A percentile compares a stretch with the other conserved stretches of the same genome.
Conservation (phyloP, 1,284 basidiomycete genomes). For the Fereydounia khargensis region DNA sequence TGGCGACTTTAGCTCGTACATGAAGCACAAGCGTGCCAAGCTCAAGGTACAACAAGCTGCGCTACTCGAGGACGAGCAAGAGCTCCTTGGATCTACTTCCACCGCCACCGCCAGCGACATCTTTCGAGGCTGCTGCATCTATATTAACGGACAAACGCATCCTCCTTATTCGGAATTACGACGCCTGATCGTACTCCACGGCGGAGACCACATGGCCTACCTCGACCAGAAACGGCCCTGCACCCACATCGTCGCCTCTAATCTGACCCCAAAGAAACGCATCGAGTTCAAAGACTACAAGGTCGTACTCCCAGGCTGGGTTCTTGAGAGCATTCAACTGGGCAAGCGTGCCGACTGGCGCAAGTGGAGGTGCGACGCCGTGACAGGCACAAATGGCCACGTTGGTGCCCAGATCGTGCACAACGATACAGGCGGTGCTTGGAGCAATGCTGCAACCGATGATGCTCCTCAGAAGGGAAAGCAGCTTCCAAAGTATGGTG, state of each 20-base stretch:
- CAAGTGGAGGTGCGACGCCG: conserved; percentile 36
- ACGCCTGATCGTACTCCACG: conserved; percentile 75
- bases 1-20: conserved; percentile 80
- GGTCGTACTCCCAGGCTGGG: conserved; percentile 82
- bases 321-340: conserved; percentile 71
- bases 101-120: conserved; percentile 11
- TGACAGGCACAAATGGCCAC: conserved; percentile 18
- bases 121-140: conserved; percentile 46
- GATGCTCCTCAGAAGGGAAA: conserved; percentile 11
- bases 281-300: conserved; percentile 84
- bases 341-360: conserved; percentile 75
- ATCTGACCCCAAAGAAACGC: conserved; percentile 83
- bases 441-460: neutral
- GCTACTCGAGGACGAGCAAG: conserved; percentile 25
- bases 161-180: conserved; percentile 84
- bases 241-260: conserved; percentile 84
- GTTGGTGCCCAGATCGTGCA: neutral
- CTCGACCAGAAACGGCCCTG: conserved; percentile 68
- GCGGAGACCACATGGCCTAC: conserved; percentile 80
- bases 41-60: conserved; percentile 46
- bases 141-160: conserved; percentile 84
- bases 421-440: neutral
- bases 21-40: conserved; percentile 84
- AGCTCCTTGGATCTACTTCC: neutral
- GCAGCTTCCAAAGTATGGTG: conserved; percentile 17